Evolutionary conservation across 2,329 filamentous ascomycete genomes (phyloP), one percentile per base, ranked within the genome.

Genomic region (Claviceps humidiphila): DNA sequence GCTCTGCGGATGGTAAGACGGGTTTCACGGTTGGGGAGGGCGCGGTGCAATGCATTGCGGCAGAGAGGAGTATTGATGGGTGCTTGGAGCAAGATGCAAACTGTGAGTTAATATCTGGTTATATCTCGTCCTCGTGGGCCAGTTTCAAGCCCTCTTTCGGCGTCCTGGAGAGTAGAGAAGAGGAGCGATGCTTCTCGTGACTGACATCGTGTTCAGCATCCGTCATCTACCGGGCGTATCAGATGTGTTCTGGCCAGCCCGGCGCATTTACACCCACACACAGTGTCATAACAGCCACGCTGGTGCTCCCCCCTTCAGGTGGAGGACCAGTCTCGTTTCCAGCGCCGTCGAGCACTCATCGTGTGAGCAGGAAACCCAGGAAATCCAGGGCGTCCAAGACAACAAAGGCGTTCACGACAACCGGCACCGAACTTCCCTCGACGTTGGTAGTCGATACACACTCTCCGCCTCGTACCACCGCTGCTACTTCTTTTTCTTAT

Each of bases 11-110:
- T 38, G 82, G 82, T 8, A 67, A 64, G 13, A 76, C 76, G 34
- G 82, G 81, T 9, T 84, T 81, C 59, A 88, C 85, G 1, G 61
- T 88, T 47, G 84, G 83, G n/a, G 85, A 89, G 66, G 84, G 76
- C 11, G 82, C 80, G 4, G 66, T 87, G 56, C 77, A 83, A 60
- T 89, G 85, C 64, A 74, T 86, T 38, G 70, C 77, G 8, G 77
- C 77, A 7, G 75, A 78, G 60, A 67, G 63, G 52, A 65, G 65
- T 39, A 60, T 73, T 45, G 74, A 74, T 2, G 67, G 66, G 14
- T 89, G 85, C 63, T 64, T 68, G 4, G 68, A 70, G 3, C 60
- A 66, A 11, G 73, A 77, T 37, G 63, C 62, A 4, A 61, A 53
- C 52, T 59, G 68, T 70, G 59, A 54, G 67, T 59, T 22, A 13